These are phyloP conservation scores for Sugiyamaella americana DNA, from an alignment of 805 yeast species.

Conservation along the genomic window DNA sequence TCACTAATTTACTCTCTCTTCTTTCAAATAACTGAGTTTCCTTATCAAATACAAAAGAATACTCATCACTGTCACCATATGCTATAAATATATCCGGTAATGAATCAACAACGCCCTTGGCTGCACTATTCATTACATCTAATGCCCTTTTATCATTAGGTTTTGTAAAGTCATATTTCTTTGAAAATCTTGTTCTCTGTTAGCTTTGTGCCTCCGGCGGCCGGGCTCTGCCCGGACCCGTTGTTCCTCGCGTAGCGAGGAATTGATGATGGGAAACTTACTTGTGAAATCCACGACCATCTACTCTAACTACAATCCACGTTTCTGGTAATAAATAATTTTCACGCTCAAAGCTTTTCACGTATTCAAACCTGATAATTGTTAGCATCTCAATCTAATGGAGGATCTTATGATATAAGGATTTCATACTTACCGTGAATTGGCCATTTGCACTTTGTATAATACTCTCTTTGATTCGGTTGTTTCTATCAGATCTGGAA, in stretches of 20 bases:
- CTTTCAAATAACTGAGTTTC: constrained; percentile 71
- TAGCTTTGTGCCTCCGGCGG: too few relatives aligned
- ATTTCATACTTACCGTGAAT: too few relatives aligned
- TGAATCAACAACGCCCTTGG: constrained; percentile 53
- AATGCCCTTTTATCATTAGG: constrained; percentile 84
- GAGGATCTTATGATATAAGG: too few relatives aligned
- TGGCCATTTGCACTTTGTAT: too few relatives aligned
- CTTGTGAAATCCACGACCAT: constrained; percentile 91
- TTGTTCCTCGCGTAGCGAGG: too few relatives aligned
- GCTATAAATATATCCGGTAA: constrained; percentile 74
- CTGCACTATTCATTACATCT: constrained; percentile 75
- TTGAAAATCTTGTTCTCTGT: constrained; percentile 43
- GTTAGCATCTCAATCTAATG: too few relatives aligned
- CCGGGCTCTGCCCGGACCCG: too few relatives aligned
- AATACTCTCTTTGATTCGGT: too few relatives aligned
- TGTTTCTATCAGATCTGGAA: too few relatives aligned
- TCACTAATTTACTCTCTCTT: constrained; percentile 71
- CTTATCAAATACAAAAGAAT: constrained; percentile 66
- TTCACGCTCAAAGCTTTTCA: constrained; percentile 71
- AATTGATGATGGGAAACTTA: constrained; percentile 8
- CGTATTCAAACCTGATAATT: constrained; percentile 71
- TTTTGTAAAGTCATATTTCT: constrained; percentile 65
- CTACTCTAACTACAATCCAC: constrained; percentile 77
- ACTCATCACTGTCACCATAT: constrained; percentile 95
- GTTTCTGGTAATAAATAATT: constrained; percentile 69